A percentile compares a stretch with the other conserved stretches of the same genome.
phyloP scores from a whole-genome alignment of 495 filamentous ascomycete genomes.

The Penicillium turbatum region DNA sequence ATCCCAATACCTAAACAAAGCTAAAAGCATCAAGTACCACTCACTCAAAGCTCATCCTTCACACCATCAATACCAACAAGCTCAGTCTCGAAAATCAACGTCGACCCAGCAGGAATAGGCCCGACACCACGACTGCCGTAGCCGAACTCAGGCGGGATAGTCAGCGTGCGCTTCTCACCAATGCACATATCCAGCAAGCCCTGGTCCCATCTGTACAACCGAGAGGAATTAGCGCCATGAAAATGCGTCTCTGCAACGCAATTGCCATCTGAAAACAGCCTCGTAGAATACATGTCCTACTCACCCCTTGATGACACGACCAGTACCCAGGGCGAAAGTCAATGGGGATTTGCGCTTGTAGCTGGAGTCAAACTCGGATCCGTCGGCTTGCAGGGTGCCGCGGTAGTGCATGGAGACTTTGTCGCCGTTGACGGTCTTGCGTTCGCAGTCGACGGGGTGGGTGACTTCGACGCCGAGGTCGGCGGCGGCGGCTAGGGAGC shows the following conservation, averaged over 20 bases:
- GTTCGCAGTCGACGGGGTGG: slow-evolving; percentile 62
- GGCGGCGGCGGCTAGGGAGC: slow-evolving; percentile 43
- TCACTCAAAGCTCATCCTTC: slow-evolving; percentile 51
- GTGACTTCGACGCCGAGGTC: slow-evolving; percentile 72
- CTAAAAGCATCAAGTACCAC: not conserved
- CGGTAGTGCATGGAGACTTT: slow-evolving; percentile 81
- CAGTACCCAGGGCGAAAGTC: slow-evolving; percentile 70
- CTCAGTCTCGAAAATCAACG: slow-evolving; percentile 90
- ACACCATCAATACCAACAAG: slow-evolving; percentile 84
- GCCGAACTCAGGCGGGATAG: slow-evolving; percentile 79
- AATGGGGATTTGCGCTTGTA: slow-evolving; percentile 75
- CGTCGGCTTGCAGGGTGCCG: slow-evolving; percentile 60
- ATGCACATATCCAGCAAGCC: slow-evolving; percentile 94
- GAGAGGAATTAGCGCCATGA: slow-evolving; percentile 4
- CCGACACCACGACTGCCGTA: slow-evolving; percentile 76
- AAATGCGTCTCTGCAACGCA: too few relatives aligned
- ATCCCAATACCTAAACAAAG: too few relatives aligned
- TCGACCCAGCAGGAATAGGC: slow-evolving; percentile 73
- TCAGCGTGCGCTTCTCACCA: slow-evolving; percentile 89
- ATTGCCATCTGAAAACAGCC: too few relatives aligned
- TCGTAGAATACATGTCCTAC: too few relatives aligned
- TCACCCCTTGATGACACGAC: slow-evolving; percentile 82
- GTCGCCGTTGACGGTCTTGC: slow-evolving; percentile 74
- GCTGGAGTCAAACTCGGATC: slow-evolving; percentile 53
- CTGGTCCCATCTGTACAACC: slow-evolving; percentile 67